These are phyloP conservation scores for Claviceps pusilla DNA, from an alignment of 2,329 filamentous ascomycete genomes.

Conservation along the genomic window DNA sequence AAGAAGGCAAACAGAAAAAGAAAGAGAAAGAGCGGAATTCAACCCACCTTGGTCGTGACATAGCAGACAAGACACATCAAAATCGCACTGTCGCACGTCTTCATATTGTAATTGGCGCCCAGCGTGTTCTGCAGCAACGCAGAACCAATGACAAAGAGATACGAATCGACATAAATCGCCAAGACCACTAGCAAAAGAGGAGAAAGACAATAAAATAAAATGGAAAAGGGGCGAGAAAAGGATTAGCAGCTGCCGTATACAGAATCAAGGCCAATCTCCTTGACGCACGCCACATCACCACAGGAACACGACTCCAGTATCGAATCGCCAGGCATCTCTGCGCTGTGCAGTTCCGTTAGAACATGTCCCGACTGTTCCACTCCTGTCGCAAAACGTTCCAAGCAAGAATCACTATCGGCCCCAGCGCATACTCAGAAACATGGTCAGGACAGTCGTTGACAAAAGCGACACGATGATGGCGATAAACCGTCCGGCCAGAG, in stretches of 20 bases:
- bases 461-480: slow-evolving; percentile 13
- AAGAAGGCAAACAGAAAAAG: no score
- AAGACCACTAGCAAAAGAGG: slow-evolving; percentile 35
- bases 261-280: background rate
- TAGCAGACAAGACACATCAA: slow-evolving; percentile 47
- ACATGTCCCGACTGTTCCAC: no score
- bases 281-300: slow-evolving; percentile 26
- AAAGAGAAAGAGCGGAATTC: no score
- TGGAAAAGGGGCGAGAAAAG: background rate
- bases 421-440: slow-evolving; percentile 20
- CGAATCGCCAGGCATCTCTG: slow-evolving; percentile 23
- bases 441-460: slow-evolving; percentile 20
- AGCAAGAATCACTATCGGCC: background rate
- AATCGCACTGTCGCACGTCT: slow-evolving; percentile 42
- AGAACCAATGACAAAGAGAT: slow-evolving; percentile 42
- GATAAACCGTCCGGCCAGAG: background rate
- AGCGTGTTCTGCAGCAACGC: slow-evolving; percentile 41
- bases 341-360: slow-evolving; percentile 11
- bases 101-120: slow-evolving; percentile 35
- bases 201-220: background rate
- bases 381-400: background rate
- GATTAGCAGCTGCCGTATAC: background rate
- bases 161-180: slow-evolving; percentile 45
- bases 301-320: slow-evolving; percentile 25
- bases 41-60: slow-evolving; percentile 43